A percentile compares a stretch with the other conserved stretches of the same genome.
Evolutionary conservation across 2,329 filamentous ascomycete species (phyloP).

Genomic region (Xylariaceae sp.): DNA sequence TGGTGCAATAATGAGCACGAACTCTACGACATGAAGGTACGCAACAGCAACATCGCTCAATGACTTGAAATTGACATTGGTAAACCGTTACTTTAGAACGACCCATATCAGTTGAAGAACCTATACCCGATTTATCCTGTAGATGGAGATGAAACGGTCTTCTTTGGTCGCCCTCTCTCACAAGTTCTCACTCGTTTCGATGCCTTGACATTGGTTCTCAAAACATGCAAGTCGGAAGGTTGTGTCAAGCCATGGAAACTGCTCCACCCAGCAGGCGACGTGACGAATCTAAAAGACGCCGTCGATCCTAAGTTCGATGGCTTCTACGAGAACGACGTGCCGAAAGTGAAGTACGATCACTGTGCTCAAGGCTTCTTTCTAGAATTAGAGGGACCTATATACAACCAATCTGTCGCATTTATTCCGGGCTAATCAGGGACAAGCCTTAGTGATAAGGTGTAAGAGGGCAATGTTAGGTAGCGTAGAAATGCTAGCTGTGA

Average conservation of each 20-base stretch:
- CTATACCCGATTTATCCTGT: not conserved
- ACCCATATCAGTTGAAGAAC: conserved; percentile 17
- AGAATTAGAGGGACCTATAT: conserved; percentile 17
- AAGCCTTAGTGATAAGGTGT: no score
- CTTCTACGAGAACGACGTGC: conserved; percentile 21
- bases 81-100: conserved; percentile 8
- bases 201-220: conserved; percentile 18
- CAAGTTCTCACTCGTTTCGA: conserved; percentile 52
- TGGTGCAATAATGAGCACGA: conserved; percentile 67
- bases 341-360: conserved; percentile 21
- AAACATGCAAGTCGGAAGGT: conserved; percentile 23
- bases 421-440: not conserved
- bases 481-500: no score
- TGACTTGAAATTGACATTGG: not conserved
- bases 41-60: not conserved
- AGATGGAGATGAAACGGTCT: not conserved
- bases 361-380: conserved; percentile 22
- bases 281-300: conserved; percentile 14
- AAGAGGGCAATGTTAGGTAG: no score
- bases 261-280: conserved; percentile 21
- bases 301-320: conserved; percentile 19
- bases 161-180: conserved; percentile 11
- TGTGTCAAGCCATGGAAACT: conserved; percentile 24
- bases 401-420: conserved; percentile 17
- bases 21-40: conserved; percentile 55